phyloP scores from a whole-genome alignment of 768 basidiomycete species.

The Trametes elegans region DNA sequence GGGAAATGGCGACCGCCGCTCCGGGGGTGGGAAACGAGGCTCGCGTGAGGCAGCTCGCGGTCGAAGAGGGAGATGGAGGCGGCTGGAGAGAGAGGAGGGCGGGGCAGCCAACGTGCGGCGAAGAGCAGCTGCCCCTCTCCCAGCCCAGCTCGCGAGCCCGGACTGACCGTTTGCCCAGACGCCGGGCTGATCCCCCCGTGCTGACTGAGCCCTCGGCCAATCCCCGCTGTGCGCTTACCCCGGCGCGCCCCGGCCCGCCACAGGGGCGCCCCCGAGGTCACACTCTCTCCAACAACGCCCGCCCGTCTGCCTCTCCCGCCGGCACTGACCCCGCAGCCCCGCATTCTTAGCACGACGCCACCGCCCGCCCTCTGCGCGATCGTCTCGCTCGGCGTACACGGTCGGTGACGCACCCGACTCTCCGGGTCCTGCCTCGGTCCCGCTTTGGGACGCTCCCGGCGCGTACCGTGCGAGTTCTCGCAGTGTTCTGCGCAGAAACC shows the following conservation, averaged over 20 bases:
- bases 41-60: not conserved
- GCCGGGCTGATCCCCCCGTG: slow-evolving; percentile 11
- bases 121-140: not conserved
- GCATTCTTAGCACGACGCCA: not conserved
- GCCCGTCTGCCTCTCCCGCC: not conserved
- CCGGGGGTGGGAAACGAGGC: not conserved
- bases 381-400: not conserved
- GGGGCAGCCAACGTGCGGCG: not conserved
- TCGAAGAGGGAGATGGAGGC: not conserved
- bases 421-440: slow-evolving; percentile 14
- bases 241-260: not conserved
- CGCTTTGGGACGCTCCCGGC: not conserved
- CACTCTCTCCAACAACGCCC: slow-evolving; percentile 4
- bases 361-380: not conserved
- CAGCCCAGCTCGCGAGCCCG: not conserved
- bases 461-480: not conserved
- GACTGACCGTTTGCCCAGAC: slow-evolving; percentile 1
- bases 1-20: not conserved
- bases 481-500: not conserved
- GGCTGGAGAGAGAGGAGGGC: not conserved
- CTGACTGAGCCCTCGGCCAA: slow-evolving; percentile 5
- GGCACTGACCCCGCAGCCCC: not conserved
- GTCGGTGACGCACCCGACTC: not conserved
- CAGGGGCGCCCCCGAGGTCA: not conserved
- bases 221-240: not conserved